Conservation (phyloP, 2,329 filamentous ascomycete genomes). For the Passalora sequoiae region DNA sequence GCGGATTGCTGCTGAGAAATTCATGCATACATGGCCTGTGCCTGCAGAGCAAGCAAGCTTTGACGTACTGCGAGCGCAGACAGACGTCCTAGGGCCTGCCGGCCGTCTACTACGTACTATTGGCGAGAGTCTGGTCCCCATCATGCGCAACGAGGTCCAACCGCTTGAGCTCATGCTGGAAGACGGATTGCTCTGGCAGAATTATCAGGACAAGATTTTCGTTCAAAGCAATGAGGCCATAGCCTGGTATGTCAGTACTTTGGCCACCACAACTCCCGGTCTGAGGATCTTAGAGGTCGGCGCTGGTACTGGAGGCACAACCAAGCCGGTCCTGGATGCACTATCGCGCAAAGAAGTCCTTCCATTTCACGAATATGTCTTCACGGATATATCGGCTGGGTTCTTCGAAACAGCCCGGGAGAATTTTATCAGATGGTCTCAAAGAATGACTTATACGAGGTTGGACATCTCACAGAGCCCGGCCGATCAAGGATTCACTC, state of each 20-base stretch:
- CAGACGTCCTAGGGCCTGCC: too few relatives aligned
- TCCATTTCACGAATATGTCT: not conserved
- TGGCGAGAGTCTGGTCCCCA: too few relatives aligned
- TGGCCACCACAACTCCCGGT: not conserved
- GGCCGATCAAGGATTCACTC: not conserved
- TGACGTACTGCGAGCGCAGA: too few relatives aligned
- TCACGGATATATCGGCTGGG: not conserved
- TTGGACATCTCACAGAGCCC: constrained; percentile 1
- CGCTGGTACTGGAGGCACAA: constrained; percentile 1
- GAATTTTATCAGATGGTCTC: not conserved
- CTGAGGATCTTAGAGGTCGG: constrained; percentile 1
- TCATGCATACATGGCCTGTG: too few relatives aligned
- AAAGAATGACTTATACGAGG: not conserved
- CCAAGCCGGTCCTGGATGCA: not conserved
- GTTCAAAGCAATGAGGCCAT: not conserved
- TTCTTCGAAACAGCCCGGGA: not conserved
- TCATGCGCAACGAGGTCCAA: not conserved
- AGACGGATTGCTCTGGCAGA: not conserved
- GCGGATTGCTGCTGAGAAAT: too few relatives aligned
- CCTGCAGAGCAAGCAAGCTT: too few relatives aligned
- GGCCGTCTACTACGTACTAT: too few relatives aligned
- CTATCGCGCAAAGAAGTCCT: not conserved
- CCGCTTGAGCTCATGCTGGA: constrained; percentile 3
- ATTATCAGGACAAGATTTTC: not conserved
- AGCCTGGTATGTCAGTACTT: not conserved